phyloP scores from a whole-genome alignment of 306 rosid species.

The Ochetophila trinervis region DNA sequence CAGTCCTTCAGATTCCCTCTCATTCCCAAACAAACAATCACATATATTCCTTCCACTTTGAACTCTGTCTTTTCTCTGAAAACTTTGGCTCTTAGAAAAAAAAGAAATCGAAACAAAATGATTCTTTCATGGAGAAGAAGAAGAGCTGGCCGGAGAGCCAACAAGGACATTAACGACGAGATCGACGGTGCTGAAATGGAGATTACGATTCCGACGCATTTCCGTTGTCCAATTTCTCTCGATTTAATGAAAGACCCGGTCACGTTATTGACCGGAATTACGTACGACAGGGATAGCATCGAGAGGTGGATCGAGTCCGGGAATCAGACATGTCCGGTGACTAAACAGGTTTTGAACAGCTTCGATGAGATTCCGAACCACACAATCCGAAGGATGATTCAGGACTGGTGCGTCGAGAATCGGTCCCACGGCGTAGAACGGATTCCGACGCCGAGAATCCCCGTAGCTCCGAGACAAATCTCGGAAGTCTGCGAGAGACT shows the following conservation, averaged over 20 bases:
- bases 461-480: slow-evolving; percentile 45
- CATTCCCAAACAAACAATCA: not conserved
- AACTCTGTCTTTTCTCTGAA: not conserved
- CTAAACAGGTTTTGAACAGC: slow-evolving; percentile 44
- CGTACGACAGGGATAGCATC: slow-evolving; percentile 79
- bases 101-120: slow-evolving; percentile 42
- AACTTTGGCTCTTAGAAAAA: too few relatives aligned
- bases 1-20: not conserved
- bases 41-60: not conserved
- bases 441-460: slow-evolving; percentile 81
- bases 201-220: slow-evolving; percentile 52
- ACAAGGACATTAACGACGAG: slow-evolving; percentile 28
- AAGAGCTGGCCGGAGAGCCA: slow-evolving; percentile 38
- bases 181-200: slow-evolving; percentile 40
- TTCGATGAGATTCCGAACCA: slow-evolving; percentile 76
- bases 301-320: slow-evolving; percentile 79
- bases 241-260: slow-evolving; percentile 90
- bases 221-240: slow-evolving; percentile 69
- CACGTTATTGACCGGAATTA: slow-evolving; percentile 65
- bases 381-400: slow-evolving; percentile 61
- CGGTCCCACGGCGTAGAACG: slow-evolving; percentile 65
- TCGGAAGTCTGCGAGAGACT: slow-evolving; percentile 40
- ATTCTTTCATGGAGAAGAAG: slow-evolving; percentile 60
- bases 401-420: slow-evolving; percentile 80
- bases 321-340: slow-evolving; percentile 65